phyloP scores from a whole-genome alignment of 257 asterid genomes.

The Ajuga chamaepitys region DNA sequence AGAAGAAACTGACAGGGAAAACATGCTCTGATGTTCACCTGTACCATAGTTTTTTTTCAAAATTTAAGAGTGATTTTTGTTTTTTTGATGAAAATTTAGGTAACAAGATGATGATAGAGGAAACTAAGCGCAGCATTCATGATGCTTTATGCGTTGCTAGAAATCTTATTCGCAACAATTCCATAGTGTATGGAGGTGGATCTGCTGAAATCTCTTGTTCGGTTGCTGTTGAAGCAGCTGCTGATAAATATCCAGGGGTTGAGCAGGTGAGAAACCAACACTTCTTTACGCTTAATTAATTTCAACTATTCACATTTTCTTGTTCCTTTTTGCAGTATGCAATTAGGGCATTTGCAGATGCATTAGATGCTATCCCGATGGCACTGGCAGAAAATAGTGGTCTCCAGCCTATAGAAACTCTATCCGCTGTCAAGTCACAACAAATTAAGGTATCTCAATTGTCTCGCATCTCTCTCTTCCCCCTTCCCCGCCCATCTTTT shows the following conservation, averaged over 20 bases:
- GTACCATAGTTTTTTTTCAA: too few species aligned
- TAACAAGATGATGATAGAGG: conserved; percentile 98
- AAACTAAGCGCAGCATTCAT: conserved; percentile 95
- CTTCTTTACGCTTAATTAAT: background rate
- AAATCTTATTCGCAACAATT: conserved; percentile 87
- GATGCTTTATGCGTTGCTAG: conserved; percentile 94
- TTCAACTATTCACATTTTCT: too few species aligned
- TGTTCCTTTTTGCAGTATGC: conserved; percentile 65
- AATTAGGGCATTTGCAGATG: conserved; percentile 93
- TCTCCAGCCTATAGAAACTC: conserved; percentile 86
- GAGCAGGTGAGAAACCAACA: conserved; percentile 59
- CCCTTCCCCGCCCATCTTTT: too few species aligned
- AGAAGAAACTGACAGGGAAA: too few species aligned
- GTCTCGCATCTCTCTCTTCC: background rate
- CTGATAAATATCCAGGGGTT: conserved; percentile 94
- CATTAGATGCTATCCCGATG: conserved; percentile 93
- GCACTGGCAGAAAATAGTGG: conserved; percentile 98
- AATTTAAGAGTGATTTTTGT: too few species aligned
- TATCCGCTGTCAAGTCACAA: conserved; percentile 84
- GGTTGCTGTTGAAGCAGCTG: conserved; percentile 94
- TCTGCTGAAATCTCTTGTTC: conserved; percentile 95
- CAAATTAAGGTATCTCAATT: conserved; percentile 92
- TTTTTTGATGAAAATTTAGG: too few species aligned
- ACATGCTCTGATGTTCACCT: too few species aligned
- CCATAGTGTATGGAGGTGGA: conserved; percentile 97